Evolutionary conservation across 306 rosid genomes (phyloP).

Genomic region (Phaseolus lunatus): DNA sequence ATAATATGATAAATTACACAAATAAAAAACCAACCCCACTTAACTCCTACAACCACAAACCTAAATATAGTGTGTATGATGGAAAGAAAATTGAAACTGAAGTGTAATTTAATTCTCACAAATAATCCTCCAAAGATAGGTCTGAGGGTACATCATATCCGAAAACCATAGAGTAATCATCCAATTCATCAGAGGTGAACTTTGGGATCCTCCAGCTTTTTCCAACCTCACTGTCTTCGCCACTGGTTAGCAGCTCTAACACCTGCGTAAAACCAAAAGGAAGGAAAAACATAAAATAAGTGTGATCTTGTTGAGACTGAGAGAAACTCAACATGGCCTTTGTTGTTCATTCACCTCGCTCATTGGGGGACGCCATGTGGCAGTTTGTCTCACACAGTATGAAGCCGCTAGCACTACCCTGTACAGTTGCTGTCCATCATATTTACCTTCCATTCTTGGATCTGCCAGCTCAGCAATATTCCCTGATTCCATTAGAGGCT

Average conservation of each 20-base stretch:
- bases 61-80: conserved; percentile 4
- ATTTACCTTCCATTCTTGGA: conserved; percentile 71
- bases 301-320: background rate
- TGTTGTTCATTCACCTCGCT: conserved; percentile 62
- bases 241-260: conserved; percentile 69
- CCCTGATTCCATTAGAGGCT: conserved; percentile 82
- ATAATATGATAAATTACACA: conserved; percentile 37
- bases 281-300: background rate
- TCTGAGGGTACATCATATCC: conserved; percentile 79
- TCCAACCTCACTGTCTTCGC: conserved; percentile 61
- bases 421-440: conserved; percentile 67
- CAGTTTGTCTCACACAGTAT: conserved; percentile 80
- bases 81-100: background rate
- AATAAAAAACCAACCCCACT: conserved; percentile 32
- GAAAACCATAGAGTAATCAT: conserved; percentile 87
- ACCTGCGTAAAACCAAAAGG: conserved; percentile 51
- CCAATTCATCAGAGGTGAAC: conserved; percentile 75
- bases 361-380: conserved; percentile 80
- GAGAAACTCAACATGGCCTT: background rate
- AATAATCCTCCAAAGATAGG: conserved; percentile 66
- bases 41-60: conserved; percentile 12
- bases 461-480: conserved; percentile 74
- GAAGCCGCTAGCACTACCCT: conserved; percentile 79
- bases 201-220: conserved; percentile 78
- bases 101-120: conserved; percentile 38